Evolutionary conservation across 345 rosid genomes (phyloP).

Genomic region (Rhodomyrtus tomentosa): DNA sequence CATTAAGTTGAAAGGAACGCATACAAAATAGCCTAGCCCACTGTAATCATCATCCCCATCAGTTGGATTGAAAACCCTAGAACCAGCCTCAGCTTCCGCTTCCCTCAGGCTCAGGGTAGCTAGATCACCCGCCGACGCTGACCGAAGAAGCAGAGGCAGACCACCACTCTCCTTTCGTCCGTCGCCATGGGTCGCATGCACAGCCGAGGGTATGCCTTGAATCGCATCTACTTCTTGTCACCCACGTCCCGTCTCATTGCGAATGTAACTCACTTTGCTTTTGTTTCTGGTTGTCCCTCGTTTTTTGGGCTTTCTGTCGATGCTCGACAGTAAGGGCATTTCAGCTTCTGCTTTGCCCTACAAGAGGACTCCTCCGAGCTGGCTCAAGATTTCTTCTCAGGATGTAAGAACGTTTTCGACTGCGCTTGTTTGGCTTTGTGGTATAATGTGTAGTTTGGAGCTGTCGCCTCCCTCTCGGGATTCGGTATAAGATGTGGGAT

Average conservation of each 20-base stretch:
- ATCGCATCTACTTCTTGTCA: not conserved
- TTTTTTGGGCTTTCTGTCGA: not conserved
- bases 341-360: conserved; percentile 84
- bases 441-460: not conserved
- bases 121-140: not conserved
- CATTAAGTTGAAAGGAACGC: not conserved
- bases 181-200: conserved; percentile 89
- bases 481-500: not conserved
- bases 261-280: not conserved
- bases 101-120: not conserved
- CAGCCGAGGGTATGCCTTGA: conserved; percentile 41
- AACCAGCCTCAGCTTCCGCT: not conserved
- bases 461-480: not conserved
- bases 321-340: conserved; percentile 51
- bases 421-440: not conserved
- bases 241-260: not conserved
- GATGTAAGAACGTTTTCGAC: conserved; percentile 21
- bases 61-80: not conserved
- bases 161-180: not conserved
- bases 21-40: not conserved
- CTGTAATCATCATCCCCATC: not conserved
- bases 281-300: not conserved
- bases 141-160: not conserved
- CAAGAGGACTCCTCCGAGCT: conserved; percentile 72
- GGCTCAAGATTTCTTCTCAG: conserved; percentile 63